Percentiles rank a stretch among this genome's conserved stretches.
Conservation (phyloP, 805 yeast species). For the Zygotorulaspora sp. region DNA sequence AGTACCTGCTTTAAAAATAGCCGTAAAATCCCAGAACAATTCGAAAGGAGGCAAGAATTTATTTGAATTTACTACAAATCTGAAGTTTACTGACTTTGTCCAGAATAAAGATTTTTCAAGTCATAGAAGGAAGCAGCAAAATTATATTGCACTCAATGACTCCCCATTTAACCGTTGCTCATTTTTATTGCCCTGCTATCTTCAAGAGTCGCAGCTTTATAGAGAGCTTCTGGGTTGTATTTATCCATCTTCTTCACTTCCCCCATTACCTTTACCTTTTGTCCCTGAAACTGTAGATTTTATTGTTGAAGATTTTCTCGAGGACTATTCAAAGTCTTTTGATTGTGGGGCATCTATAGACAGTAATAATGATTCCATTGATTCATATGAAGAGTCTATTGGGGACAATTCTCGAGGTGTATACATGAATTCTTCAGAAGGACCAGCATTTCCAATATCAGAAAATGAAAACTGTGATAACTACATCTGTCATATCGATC, state of each 20-base stretch:
- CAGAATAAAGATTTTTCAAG: constrained; percentile 47
- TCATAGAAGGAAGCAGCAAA: constrained; percentile 52
- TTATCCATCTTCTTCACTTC: constrained; percentile 57
- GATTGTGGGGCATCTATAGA: not conserved
- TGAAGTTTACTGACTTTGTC: constrained; percentile 55
- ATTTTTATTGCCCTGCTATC: constrained; percentile 54
- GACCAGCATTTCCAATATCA: not conserved
- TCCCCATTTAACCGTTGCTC: constrained; percentile 78
- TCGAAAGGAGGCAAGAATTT: constrained; percentile 26
- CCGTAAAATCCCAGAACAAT: constrained; percentile 7
- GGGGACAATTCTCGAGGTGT: not conserved
- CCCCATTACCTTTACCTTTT: constrained; percentile 59
- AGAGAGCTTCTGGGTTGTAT: constrained; percentile 49
- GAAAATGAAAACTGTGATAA: constrained; percentile 11
- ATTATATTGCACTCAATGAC: constrained; percentile 67
- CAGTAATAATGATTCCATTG: not conserved
- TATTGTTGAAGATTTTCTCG: constrained; percentile 37
- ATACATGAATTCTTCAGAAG: not conserved
- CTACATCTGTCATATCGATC: constrained; percentile 39
- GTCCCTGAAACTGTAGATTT: constrained; percentile 44
- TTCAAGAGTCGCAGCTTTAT: constrained; percentile 43
- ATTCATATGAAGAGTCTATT: not conserved
- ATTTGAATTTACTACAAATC: constrained; percentile 51
- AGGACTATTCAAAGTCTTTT: constrained; percentile 10
- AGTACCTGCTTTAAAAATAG: constrained; percentile 44